Conservation (phyloP, 352 stramenopile genomes). For the Globisporangium polare region DNA sequence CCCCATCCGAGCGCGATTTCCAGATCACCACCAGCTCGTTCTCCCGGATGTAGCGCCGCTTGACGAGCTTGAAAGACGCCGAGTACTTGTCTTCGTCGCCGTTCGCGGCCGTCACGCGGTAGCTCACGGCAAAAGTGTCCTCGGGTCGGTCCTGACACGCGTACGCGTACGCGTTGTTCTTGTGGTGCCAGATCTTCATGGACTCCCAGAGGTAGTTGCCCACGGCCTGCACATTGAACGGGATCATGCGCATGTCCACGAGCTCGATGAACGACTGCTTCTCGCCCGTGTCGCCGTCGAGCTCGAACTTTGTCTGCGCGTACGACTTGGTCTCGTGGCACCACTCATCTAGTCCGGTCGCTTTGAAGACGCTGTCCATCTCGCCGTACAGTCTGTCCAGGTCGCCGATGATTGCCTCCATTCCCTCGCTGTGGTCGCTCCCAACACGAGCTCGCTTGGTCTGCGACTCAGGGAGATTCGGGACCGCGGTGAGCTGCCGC, state of each 20-base stretch:
- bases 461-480: background rate
- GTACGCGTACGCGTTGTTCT: constrained; percentile 9
- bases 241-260: constrained; percentile 14
- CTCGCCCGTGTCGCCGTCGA: background rate
- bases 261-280: constrained; percentile 11
- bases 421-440: background rate
- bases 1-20: constrained; percentile 13
- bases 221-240: constrained; percentile 10
- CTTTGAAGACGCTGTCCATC: constrained; percentile 10
- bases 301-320: constrained; percentile 7
- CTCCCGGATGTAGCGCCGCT: constrained; percentile 14
- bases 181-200: constrained; percentile 13
- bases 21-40: constrained; percentile 14
- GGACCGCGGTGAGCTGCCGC: constrained; percentile 14
- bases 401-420: constrained; percentile 12
- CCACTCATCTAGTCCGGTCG: constrained; percentile 6
- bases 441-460: background rate
- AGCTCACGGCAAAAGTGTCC: constrained; percentile 16
- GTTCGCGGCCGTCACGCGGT: constrained; percentile 2
- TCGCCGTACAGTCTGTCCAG: constrained; percentile 5
- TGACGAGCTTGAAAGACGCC: constrained; percentile 14
- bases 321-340: constrained; percentile 8
- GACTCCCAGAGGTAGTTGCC: constrained; percentile 17
- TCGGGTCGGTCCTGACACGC: constrained; percentile 8
- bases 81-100: constrained; percentile 5